Evolutionary conservation across 2,329 filamentous ascomycete species (phyloP).

Genomic region (Aureobasidium sp.): DNA sequence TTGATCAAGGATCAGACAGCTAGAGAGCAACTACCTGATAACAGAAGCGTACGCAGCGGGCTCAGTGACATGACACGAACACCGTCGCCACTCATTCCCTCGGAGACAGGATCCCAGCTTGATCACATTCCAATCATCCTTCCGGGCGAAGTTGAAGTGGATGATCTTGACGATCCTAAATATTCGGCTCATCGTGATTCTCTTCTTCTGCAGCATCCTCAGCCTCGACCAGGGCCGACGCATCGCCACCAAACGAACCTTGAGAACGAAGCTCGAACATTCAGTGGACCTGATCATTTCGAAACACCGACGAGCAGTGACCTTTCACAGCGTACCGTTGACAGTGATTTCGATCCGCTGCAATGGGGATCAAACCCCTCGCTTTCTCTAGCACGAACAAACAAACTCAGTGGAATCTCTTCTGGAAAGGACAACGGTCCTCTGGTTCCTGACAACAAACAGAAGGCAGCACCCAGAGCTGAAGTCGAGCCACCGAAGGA

Average conservation of each 20-base stretch:
- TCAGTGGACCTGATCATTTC: conserved; percentile 37
- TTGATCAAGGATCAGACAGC: conserved; percentile 20
- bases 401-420: conserved; percentile 34
- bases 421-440: conserved; percentile 53
- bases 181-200: conserved; percentile 78
- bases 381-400: conserved; percentile 26
- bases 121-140: conserved; percentile 11
- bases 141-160: neutral
- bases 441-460: conserved; percentile 43
- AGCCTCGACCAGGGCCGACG: conserved; percentile 66
- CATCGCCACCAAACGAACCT: conserved; percentile 67
- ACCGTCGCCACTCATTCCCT: conserved; percentile 48
- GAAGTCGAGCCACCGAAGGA: conserved; percentile 10
- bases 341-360: conserved; percentile 37
- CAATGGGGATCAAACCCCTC: conserved; percentile 43
- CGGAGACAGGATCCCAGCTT: conserved; percentile 36
- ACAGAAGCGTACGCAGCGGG: conserved; percentile 29
- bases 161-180: conserved; percentile 46
- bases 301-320: conserved; percentile 28
- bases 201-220: conserved; percentile 70
- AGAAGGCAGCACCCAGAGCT: conserved; percentile 20
- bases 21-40: conserved; percentile 20
- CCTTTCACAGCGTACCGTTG: conserved; percentile 28
- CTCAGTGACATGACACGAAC: conserved; percentile 32
- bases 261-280: conserved; percentile 66